Base-by-base conservation (phyloP, 139 green algal genomes). In the Picochlorum costavermella region DNA sequence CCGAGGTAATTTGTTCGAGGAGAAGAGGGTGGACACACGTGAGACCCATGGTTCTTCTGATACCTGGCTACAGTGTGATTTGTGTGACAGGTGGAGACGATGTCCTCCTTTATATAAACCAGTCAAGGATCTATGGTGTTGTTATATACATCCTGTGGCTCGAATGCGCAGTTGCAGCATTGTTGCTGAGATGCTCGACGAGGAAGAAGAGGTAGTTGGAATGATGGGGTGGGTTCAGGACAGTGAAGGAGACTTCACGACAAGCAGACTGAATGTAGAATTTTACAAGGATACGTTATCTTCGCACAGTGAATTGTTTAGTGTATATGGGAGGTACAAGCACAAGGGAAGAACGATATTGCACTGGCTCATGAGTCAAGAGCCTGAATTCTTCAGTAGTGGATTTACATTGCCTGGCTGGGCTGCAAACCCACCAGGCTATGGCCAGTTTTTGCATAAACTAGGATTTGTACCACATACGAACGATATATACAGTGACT, bases 1-100 rank as follows among this genome's bases (percentile, higher is more conserved):
- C 33, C 33, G 33, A 40, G 33, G 33, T 40, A 8, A 40, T 40
- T 40, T 40, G 11, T 40, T 40, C 33, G 33, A 40, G 33, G 33
- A 40, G 33, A 40, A 40, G 33, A 40, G 8, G 33, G 8, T 8
- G 33, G 33, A 40, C 11, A 40, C 33, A 40, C 9, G 11, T 12
- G 33, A 40, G 11, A 40, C 33, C 8, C 11, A 8, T 28, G 46
- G 8, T 20, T 53, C 46, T 53, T 53, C 33, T 40, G 33, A 40
- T 40, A 40, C 0, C 33, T 53, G 46, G 46, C 46, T 75, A 45
- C 62, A 81, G 43, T 95, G 88, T 53, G 88, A 96, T 10, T 31
- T 77, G 20, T 95, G 88, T 67, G 36, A 68, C 30, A 88, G 83
- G 70, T 96, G 84, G 86, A 59, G 88, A 4, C 28, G 45, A n/a